phyloP scores from a whole-genome alignment of 1,284 basidiomycete genomes.

The Tilletia setariae region DNA sequence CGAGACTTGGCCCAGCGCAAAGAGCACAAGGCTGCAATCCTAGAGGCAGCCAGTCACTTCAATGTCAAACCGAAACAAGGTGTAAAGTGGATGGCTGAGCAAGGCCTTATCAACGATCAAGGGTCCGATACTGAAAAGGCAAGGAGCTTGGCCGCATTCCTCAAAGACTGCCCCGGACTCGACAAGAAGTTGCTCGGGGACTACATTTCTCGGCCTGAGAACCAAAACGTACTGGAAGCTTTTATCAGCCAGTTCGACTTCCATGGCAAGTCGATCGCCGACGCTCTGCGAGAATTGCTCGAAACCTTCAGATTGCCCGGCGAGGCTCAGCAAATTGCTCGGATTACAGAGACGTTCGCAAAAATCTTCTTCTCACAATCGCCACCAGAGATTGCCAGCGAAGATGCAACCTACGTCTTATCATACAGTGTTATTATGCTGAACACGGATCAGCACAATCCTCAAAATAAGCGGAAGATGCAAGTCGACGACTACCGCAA shows the following conservation, averaged over 20 bases:
- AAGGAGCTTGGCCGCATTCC: constrained; percentile 65
- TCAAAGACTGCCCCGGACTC: constrained; percentile 78
- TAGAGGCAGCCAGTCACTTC: constrained; percentile 81
- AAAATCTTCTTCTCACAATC: constrained; percentile 79
- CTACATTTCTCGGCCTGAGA: constrained; percentile 85
- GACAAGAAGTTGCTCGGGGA: constrained; percentile 95
- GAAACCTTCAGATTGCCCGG: constrained; percentile 94
- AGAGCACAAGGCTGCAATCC: constrained; percentile 77
- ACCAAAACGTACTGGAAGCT: constrained; percentile 76
- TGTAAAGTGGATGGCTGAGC: constrained; percentile 66
- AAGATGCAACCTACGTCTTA: constrained; percentile 91
- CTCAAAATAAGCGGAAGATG: constrained; percentile 99
- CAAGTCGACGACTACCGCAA: constrained; percentile 86
- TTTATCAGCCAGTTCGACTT: constrained; percentile 91
- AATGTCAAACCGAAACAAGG: constrained; percentile 94
- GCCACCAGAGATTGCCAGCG: constrained; percentile 84
- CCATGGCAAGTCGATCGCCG: constrained; percentile 81
- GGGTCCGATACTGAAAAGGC: constrained; percentile 37
- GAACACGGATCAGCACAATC: constrained; percentile 95
- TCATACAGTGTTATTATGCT: constrained; percentile 97
- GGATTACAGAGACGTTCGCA: constrained; percentile 94
- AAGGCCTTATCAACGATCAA: constrained; percentile 64
- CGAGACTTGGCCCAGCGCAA: constrained; percentile 69
- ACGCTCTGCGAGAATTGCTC: constrained; percentile 89
- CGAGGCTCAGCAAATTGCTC: constrained; percentile 86